Percentiles rank a stretch among this genome's conserved stretches.
Evolutionary conservation across 192 early-diverging fungal species (phyloP).

Genomic region (Coemansia umbellata): DNA sequence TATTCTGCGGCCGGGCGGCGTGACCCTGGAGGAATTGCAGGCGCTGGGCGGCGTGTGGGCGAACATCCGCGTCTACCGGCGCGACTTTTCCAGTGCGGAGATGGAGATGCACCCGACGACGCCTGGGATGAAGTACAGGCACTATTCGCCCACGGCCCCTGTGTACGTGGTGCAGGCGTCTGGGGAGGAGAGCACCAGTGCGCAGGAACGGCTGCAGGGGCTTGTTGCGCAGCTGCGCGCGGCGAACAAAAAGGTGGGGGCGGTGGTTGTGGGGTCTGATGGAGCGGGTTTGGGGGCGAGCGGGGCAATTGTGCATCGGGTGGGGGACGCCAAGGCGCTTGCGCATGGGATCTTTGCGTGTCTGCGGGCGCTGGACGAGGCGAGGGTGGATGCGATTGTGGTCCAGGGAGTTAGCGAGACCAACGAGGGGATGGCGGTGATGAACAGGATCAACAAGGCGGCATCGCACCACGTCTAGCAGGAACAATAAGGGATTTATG

Average conservation of each 20-base stretch:
- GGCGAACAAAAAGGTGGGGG: conserved; percentile 1
- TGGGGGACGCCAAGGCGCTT: conserved; percentile 59
- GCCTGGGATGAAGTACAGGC: conserved; percentile 99
- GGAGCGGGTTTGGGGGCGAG: background rate
- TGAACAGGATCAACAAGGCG: conserved; percentile 93
- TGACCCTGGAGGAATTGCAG: conserved; percentile 75
- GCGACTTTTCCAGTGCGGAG: conserved; percentile 65
- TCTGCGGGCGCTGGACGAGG: conserved; percentile 72
- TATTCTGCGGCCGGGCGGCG: conserved; percentile 89
- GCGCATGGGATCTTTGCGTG: conserved; percentile 78
- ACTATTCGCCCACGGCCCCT: conserved; percentile 89
- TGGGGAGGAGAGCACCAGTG: background rate
- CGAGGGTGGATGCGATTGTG: conserved; percentile 68
- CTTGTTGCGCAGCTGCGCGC: background rate
- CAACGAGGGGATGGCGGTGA: conserved; percentile 89
- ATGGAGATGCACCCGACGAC: conserved; percentile 84
- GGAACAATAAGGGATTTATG: no score
- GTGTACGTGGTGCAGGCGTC: conserved; percentile 45
- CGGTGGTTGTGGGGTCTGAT: conserved; percentile 4
- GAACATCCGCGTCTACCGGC: conserved; percentile 68
- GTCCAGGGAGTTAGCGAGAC: conserved; percentile 88
- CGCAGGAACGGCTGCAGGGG: conserved; percentile 13
- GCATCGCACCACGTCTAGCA: conserved; percentile 59
- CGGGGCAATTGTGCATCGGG: conserved; percentile 2
- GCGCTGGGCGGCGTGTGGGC: conserved; percentile 59